phyloP scores from a whole-genome alignment of 768 basidiomycete species.

The Suillus americanus region DNA sequence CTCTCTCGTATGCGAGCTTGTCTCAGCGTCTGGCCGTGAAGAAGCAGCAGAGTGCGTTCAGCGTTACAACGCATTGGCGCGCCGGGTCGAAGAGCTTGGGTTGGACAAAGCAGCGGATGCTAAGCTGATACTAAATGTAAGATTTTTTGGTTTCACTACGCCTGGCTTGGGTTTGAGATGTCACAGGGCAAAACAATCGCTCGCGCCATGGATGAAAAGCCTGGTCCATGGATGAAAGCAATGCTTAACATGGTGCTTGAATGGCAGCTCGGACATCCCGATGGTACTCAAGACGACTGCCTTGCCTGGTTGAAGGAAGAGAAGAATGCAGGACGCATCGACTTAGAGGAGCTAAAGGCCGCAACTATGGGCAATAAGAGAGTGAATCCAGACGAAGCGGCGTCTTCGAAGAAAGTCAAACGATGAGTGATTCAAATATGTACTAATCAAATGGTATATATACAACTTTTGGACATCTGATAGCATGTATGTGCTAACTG shows the following conservation, averaged over 20 bases:
- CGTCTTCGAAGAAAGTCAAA: constrained; percentile 31
- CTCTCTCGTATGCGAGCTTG: constrained; percentile 70
- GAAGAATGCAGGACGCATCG: constrained; percentile 45
- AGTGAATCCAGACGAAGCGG: constrained; percentile 15
- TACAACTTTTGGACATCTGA: constrained; percentile 1
- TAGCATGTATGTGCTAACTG: background rate
- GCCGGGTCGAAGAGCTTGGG: constrained; percentile 58
- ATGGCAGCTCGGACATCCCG: constrained; percentile 86
- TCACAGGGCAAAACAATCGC: constrained; percentile 72
- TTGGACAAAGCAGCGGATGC: constrained; percentile 63
- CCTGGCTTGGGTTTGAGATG: constrained; percentile 1
- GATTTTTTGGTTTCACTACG: constrained; percentile 25
- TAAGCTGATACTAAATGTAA: constrained; percentile 76
- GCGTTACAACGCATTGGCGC: constrained; percentile 65
- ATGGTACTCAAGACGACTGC: constrained; percentile 65
- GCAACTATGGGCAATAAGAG: constrained; percentile 27
- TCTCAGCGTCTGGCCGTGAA: constrained; percentile 37
- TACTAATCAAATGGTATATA: background rate
- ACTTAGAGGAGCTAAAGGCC: constrained; percentile 25
- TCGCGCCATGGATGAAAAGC: constrained; percentile 49
- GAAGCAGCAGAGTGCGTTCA: constrained; percentile 49
- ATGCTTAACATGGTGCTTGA: constrained; percentile 66
- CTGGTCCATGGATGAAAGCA: constrained; percentile 70
- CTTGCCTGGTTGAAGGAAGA: constrained; percentile 65
- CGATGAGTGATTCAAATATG: constrained; percentile 14